Conservation (phyloP, 2,329 filamentous ascomycete genomes). For the Arthrobotrys pseudoclavata region DNA sequence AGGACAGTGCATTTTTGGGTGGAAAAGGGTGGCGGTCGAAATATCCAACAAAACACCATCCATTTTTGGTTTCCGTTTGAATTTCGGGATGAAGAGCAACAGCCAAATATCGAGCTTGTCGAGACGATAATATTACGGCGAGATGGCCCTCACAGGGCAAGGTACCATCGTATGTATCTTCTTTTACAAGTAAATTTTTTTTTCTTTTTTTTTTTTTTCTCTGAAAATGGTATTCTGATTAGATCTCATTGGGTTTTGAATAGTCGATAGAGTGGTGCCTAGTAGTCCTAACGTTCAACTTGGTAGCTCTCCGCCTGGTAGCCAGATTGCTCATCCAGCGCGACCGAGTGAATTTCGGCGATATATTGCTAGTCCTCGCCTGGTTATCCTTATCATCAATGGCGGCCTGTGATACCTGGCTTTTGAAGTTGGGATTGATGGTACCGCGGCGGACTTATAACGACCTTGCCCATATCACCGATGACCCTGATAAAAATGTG, state of each 20-base stretch:
- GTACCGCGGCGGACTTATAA: constrained; percentile 33
- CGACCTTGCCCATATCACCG: constrained; percentile 33
- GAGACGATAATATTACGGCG: constrained; percentile 58
- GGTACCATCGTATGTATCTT: constrained; percentile 58
- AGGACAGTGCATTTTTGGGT: constrained; percentile 16
- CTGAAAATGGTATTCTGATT: background rate
- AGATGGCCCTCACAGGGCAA: constrained; percentile 60
- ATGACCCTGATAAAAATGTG: constrained; percentile 32
- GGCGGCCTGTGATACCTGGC: constrained; percentile 56
- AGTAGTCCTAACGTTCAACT: constrained; percentile 50
- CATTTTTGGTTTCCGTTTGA: constrained; percentile 14
- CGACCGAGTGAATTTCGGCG: constrained; percentile 56
- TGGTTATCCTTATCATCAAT: constrained; percentile 49
- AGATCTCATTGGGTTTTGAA: too few relatives aligned
- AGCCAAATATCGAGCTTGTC: constrained; percentile 20
- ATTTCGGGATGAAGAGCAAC: constrained; percentile 53
- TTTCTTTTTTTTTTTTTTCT: constrained; percentile 2
- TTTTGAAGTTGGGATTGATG: constrained; percentile 54
- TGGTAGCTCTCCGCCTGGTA: constrained; percentile 51
- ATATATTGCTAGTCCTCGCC: constrained; percentile 50
- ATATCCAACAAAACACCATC: constrained; percentile 31
- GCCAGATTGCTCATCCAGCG: constrained; percentile 49
- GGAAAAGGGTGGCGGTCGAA: constrained; percentile 3
- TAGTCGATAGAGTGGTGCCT: constrained; percentile 58
- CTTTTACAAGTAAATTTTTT: background rate